Evolutionary conservation across 2,329 filamentous ascomycete genomes (phyloP), one percentile per base, ranked within the genome.

Genomic region (Fusarium veterinarium): DNA sequence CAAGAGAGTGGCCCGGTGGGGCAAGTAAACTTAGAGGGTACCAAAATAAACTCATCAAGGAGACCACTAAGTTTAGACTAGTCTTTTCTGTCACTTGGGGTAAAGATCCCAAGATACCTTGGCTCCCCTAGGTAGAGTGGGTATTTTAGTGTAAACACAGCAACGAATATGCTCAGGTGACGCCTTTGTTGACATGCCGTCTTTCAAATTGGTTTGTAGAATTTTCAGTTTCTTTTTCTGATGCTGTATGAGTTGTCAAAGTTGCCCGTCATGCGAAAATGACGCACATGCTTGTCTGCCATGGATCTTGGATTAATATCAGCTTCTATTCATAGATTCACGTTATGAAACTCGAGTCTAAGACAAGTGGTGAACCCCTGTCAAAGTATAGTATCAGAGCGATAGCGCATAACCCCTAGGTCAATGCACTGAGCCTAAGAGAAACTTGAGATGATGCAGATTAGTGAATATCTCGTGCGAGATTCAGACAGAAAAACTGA

Each of bases 341-440:
- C 20, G 14, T 62, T 53, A 42, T 64, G 45, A 69, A 64, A 69
- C 66, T 46, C 25, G 45, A 37, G 51, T 69, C 66, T 69, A 42
- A 69, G 66, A 69, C 66, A 69, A 38, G 49, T 40, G 66, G 65
- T 35, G n/a, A 60, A 69, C 51, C 66, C 66, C 59, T 69, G 65
- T 30, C 37, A 58, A n/a, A 38, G 38, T 52, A 40, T 42, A 38
- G 38, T 52, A 40, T 42, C 45, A 59, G 45, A 46, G 44, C 12
- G 41, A 69, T 48, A 46, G 53, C 46, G 58, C 59, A 42, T 52
- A 37, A 25, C 40, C 66, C 65, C 51, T 42, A 44, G 52, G 62
- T 45, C 67, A 53, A 69, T 64, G 59, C 65, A 55, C 57, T 31
- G 37, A 38, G 33, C 42, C 46, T 25, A 40, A 37, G 16, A 41